Evolutionary conservation across 2,329 filamentous ascomycete genomes (phyloP).

Genomic region (Fusarium robinianum): DNA sequence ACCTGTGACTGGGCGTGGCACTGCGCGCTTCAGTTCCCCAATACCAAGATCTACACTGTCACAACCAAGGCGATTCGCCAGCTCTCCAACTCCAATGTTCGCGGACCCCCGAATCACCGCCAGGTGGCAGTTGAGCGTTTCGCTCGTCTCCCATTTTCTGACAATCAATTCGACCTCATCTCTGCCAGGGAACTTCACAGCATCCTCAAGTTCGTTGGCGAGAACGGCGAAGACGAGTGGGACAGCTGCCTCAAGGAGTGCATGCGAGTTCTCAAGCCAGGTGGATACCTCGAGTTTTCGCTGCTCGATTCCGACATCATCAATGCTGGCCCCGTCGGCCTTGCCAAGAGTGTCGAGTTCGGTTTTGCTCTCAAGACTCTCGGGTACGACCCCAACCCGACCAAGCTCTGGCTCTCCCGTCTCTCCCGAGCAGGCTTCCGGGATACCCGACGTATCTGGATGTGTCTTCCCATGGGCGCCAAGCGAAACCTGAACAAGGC

Average conservation of each 20-base stretch:
- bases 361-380: constrained; percentile 85
- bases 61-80: constrained; percentile 74
- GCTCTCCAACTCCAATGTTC: constrained; percentile 73
- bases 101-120: constrained; percentile 85
- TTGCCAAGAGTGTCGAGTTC: constrained; percentile 89
- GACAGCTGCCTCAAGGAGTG: constrained; percentile 84
- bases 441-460: constrained; percentile 83
- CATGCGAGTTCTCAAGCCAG: constrained; percentile 88
- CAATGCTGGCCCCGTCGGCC: constrained; percentile 76
- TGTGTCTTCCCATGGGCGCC: constrained; percentile 81
- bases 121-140: constrained; percentile 78
- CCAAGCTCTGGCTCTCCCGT: constrained; percentile 77
- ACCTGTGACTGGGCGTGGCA: constrained; percentile 97
- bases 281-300: constrained; percentile 89
- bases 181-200: constrained; percentile 86
- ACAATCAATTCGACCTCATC: constrained; percentile 87
- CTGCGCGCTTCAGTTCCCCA: constrained; percentile 81
- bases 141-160: constrained; percentile 81
- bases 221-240: constrained; percentile 80
- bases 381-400: constrained; percentile 85
- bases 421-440: constrained; percentile 76
- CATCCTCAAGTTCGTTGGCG: constrained; percentile 73
- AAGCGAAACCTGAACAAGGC: constrained; percentile 41
- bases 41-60: constrained; percentile 86
- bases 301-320: constrained; percentile 90